Evolutionary conservation across 805 yeast genomes (phyloP).

Genomic region (Saccharomycopsis oosterbeekiorum): DNA sequence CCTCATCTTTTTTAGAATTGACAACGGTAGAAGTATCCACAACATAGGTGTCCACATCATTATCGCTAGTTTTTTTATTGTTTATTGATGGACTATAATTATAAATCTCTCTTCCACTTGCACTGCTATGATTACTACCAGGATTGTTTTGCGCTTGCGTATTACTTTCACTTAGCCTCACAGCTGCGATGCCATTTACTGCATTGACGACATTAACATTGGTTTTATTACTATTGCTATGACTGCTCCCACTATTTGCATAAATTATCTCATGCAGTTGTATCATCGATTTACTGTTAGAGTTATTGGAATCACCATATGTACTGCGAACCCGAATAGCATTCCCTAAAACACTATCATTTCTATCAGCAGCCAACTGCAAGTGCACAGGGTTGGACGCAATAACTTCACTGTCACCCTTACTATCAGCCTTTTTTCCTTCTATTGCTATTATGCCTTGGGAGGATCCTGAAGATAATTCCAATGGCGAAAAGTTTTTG

Average conservation of each 20-base stretch:
- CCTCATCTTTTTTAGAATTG: background rate
- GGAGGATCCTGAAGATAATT: background rate
- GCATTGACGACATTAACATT: background rate
- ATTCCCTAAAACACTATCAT: background rate
- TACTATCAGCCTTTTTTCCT: background rate
- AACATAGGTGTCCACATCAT: background rate
- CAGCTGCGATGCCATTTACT: background rate
- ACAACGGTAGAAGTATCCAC: background rate
- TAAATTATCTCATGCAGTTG: slow-evolving; percentile 1
- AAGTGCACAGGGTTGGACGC: background rate
- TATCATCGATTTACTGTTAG: background rate
- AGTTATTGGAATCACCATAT: background rate
- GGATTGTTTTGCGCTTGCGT: background rate
- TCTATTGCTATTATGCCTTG: background rate
- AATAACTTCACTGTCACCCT: background rate
- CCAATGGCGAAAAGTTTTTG: background rate
- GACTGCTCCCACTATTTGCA: background rate
- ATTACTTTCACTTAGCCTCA: background rate
- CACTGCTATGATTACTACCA: background rate
- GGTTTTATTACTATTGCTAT: background rate
- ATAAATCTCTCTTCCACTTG: background rate
- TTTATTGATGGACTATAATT: background rate
- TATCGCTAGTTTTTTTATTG: background rate
- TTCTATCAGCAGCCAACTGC: background rate
- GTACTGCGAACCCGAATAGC: background rate